Evolutionary conservation across 192 early-diverging fungal species (phyloP).

Genomic region (Podila epigama): DNA sequence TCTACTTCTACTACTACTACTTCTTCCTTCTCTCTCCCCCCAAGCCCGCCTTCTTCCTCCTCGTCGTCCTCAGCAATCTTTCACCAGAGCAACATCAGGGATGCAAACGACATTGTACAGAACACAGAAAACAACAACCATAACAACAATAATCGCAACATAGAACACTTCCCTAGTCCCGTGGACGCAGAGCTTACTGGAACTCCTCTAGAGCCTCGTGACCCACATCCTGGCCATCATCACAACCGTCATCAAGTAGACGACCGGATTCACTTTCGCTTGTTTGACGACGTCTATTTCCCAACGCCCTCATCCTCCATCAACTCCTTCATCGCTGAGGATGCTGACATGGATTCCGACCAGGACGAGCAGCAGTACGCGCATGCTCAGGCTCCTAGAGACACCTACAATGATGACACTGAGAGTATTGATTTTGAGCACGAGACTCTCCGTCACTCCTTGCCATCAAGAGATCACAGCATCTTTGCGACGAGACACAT

Average conservation of each 20-base stretch:
- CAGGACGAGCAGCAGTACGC: not conserved
- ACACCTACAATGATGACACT: conserved; percentile 3
- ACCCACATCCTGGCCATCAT: not conserved
- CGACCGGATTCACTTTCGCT: conserved; percentile 37
- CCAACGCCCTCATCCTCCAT: not conserved
- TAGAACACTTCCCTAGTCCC: not conserved
- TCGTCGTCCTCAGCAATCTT: not conserved
- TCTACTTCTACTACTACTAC: not conserved
- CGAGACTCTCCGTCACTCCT: conserved; percentile 10
- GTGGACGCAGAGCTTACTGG: not conserved
- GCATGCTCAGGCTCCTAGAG: not conserved
- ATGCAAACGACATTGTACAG: too few relatives aligned
- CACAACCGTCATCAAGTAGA: too few relatives aligned
- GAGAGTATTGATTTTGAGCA: not conserved
- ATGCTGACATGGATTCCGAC: conserved; percentile 4
- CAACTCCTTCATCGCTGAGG: too few relatives aligned
- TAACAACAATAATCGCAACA: not conserved
- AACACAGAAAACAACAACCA: not conserved
- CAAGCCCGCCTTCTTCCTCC: conserved; percentile 1
- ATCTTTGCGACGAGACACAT: not conserved
- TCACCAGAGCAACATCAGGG: too few relatives aligned
- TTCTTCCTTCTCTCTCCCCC: conserved; percentile 14
- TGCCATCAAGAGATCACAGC: conserved; percentile 1
- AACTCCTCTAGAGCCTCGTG: not conserved
- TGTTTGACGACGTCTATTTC: conserved; percentile 17